Evolutionary conservation across 345 rosid species (phyloP).

Genomic region (Corchorus capsularis): DNA sequence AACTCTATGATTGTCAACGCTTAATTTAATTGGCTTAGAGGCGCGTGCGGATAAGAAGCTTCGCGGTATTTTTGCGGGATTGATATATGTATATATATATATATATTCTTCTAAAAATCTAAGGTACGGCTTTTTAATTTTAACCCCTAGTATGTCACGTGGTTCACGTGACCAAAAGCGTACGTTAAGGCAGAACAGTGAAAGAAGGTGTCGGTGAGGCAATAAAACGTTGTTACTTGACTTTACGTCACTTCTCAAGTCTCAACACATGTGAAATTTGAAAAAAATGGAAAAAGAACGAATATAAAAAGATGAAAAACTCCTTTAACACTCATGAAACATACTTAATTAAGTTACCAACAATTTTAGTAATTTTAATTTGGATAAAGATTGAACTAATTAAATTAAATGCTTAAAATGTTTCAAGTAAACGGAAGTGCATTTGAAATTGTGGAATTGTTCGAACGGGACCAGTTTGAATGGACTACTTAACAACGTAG

Average conservation of each 20-base stretch:
- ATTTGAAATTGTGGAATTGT: neutral
- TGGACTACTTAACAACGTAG: neutral
- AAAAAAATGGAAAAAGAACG: neutral
- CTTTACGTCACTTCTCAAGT: neutral
- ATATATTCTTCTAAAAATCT: too few relatives aligned
- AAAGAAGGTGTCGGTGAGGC: slow-evolving; percentile 16
- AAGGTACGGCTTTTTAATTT: neutral
- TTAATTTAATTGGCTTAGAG: slow-evolving; percentile 10
- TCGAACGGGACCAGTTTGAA: neutral
- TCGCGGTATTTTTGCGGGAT: neutral
- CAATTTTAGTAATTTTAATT: too few relatives aligned
- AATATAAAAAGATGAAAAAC: too few relatives aligned
- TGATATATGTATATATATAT: neutral
- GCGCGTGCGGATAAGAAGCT: neutral
- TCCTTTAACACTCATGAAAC: too few relatives aligned
- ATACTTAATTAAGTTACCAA: too few relatives aligned
- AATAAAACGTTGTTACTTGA: neutral
- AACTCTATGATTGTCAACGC: slow-evolving; percentile 1
- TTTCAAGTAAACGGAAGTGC: neutral
- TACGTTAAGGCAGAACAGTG: neutral
- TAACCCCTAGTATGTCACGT: slow-evolving; percentile 21
- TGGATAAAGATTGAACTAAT: too few relatives aligned
- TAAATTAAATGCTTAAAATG: too few relatives aligned
- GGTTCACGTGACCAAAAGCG: slow-evolving; percentile 27
- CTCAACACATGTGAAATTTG: neutral